phyloP scores from a whole-genome alignment of 73 alveolate genomes.

The Paraurostyla sp. region DNA sequence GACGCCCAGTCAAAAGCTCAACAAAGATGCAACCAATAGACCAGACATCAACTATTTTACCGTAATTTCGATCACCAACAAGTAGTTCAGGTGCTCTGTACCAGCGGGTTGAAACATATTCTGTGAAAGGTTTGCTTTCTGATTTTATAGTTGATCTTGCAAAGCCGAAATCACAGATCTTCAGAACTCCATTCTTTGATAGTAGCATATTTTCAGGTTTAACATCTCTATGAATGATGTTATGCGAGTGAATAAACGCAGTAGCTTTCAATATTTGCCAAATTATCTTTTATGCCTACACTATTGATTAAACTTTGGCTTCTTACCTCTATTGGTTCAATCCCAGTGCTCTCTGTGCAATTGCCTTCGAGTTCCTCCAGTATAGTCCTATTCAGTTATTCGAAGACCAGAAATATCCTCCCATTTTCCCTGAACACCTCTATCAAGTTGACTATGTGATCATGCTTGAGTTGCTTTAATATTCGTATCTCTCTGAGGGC shows the following conservation, averaged over 20 bases:
- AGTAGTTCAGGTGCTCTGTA: conserved; percentile 96
- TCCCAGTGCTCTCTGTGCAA: conserved; percentile 13
- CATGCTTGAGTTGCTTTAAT: conserved; percentile 75
- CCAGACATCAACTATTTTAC: conserved; percentile 93
- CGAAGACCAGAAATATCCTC: conserved; percentile 67
- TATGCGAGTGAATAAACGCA: conserved; percentile 84
- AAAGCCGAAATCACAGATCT: conserved; percentile 93
- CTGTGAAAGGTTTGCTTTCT: conserved; percentile 53
- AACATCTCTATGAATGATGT: conserved; percentile 92
- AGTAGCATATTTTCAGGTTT: conserved; percentile 93
- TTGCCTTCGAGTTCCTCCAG: conserved; percentile 73
- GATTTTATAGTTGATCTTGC: conserved; percentile 62
- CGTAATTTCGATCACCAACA: conserved; percentile 84
- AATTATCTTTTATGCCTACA: conserved; percentile 59
- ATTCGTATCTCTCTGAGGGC: conserved; percentile 68
- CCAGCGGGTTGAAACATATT: conserved; percentile 89
- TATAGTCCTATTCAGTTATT: conserved; percentile 71
- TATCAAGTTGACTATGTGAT: conserved; percentile 70
- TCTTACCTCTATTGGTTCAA: conserved; percentile 44
- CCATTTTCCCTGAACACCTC: conserved; percentile 78
- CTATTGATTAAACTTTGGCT: not conserved
- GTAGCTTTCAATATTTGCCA: conserved; percentile 90
- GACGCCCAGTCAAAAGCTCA: conserved; percentile 81
- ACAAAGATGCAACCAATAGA: conserved; percentile 92
- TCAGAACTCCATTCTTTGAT: conserved; percentile 82